Conservation (phyloP, 441 rosid genomes). For the Aquilaria agallochum region DNA sequence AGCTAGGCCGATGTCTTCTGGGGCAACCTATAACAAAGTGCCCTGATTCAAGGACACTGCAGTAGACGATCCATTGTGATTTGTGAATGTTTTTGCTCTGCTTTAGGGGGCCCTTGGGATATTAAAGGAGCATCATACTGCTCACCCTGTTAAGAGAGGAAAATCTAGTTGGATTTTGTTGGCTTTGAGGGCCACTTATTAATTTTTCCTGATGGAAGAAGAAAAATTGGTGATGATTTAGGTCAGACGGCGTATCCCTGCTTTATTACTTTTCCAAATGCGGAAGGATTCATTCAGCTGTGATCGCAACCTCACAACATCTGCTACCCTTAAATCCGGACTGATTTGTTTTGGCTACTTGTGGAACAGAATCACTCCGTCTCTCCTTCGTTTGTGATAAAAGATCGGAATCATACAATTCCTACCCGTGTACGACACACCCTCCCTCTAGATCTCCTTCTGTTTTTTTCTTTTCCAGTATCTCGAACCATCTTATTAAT, state of each 20-base stretch:
- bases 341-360: conserved; percentile 27
- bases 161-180: conserved; percentile 27
- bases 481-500: too few relatives aligned
- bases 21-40: not conserved
- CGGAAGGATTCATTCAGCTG: conserved; percentile 28
- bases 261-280: conserved; percentile 15
- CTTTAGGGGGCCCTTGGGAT: conserved; percentile 9
- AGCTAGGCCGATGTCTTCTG: too few relatives aligned
- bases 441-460: too few relatives aligned
- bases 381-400: not conserved
- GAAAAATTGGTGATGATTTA: not conserved
- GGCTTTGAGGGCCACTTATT: conserved; percentile 9
- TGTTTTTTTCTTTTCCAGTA: too few relatives aligned
- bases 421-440: too few relatives aligned
- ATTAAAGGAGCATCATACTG: not conserved
- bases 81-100: conserved; percentile 14
- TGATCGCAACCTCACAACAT: conserved; percentile 10
- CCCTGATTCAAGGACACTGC: not conserved
- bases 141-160: not conserved
- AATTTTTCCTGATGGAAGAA: not conserved
- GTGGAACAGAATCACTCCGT: conserved; percentile 9
- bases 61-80: not conserved
- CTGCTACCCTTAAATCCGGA: conserved; percentile 1
- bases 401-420: too few relatives aligned
- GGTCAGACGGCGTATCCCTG: not conserved